A percentile compares a stretch with the other conserved stretches of the same genome.
These are phyloP conservation scores for Podospora pseudopauciseta DNA, from an alignment of 495 filamentous ascomycete species.

Conservation along the genomic window DNA sequence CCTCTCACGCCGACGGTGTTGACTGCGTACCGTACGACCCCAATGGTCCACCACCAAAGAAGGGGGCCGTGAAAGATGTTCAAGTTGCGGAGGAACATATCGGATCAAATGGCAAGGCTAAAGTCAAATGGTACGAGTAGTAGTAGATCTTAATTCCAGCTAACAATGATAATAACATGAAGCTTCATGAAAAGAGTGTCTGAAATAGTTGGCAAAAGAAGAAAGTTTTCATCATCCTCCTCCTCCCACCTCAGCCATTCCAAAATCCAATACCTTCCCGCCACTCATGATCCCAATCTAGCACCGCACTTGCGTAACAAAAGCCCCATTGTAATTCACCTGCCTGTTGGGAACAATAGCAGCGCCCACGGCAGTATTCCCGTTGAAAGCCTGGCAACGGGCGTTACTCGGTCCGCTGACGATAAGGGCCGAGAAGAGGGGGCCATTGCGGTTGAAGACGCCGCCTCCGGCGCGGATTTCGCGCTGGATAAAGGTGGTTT, in stretches of 20 bases:
- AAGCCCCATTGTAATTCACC: not conserved
- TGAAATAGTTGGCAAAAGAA: not conserved
- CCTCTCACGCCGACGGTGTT: not conserved
- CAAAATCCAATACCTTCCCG: too few species aligned
- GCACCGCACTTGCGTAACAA: conserved; percentile 2
- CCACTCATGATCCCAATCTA: not conserved
- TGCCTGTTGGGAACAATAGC: not conserved
- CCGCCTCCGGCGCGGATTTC: not conserved
- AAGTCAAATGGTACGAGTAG: not conserved
- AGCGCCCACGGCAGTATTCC: not conserved
- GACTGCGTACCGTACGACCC: not conserved
- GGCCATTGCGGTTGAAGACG: not conserved
- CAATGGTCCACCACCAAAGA: not conserved
- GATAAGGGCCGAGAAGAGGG: not conserved
- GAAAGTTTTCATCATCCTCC: not conserved
- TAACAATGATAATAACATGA: not conserved
- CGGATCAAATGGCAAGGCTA: too few species aligned
- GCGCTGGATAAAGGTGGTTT: not conserved
- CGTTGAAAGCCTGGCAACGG: conserved; percentile 4
- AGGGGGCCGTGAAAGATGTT: not conserved
- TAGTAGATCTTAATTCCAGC: not conserved
- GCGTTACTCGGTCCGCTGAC: not conserved
- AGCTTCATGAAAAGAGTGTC: not conserved
- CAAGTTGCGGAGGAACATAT: not conserved
- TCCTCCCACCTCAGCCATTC: not conserved